phyloP scores from a whole-genome alignment of 805 yeast species.

The Danielia reshetovae region DNA sequence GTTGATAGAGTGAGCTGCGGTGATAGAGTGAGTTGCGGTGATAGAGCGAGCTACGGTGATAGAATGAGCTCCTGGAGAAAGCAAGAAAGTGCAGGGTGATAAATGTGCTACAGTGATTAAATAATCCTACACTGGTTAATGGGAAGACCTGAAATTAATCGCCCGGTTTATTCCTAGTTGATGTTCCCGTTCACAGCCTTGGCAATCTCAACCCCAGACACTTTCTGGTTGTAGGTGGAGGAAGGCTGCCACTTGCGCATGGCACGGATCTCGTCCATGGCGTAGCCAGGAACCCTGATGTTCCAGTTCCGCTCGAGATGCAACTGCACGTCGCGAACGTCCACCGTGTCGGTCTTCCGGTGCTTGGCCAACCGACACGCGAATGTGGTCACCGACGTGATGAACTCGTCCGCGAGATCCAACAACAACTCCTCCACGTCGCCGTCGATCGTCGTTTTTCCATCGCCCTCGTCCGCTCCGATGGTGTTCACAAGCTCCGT shows the following conservation, averaged over 20 bases:
- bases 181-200: constrained; percentile 55
- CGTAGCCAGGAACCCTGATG: constrained; percentile 88
- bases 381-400: constrained; percentile 83
- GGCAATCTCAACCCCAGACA: constrained; percentile 64
- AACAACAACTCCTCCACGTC: constrained; percentile 89
- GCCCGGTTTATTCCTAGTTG: constrained; percentile 13
- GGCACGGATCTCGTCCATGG: constrained; percentile 84
- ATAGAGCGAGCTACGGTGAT: no score
- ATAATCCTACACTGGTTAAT: no score
- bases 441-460: constrained; percentile 87
- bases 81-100: no score
- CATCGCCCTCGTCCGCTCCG: constrained; percentile 86
- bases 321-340: constrained; percentile 84
- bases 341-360: constrained; percentile 81
- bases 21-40: no score
- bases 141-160: no score
- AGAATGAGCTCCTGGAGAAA: no score
- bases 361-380: constrained; percentile 96
- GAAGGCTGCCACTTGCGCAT: constrained; percentile 71
- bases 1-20: no score
- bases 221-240: constrained; percentile 57
- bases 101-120: no score
- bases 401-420: constrained; percentile 95
- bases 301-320: constrained; percentile 94
- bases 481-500: constrained; percentile 80